Evolutionary conservation across 768 basidiomycete genomes (phyloP), one percentile per base, ranked within the genome.

Genomic region (Lepiota venenata): DNA sequence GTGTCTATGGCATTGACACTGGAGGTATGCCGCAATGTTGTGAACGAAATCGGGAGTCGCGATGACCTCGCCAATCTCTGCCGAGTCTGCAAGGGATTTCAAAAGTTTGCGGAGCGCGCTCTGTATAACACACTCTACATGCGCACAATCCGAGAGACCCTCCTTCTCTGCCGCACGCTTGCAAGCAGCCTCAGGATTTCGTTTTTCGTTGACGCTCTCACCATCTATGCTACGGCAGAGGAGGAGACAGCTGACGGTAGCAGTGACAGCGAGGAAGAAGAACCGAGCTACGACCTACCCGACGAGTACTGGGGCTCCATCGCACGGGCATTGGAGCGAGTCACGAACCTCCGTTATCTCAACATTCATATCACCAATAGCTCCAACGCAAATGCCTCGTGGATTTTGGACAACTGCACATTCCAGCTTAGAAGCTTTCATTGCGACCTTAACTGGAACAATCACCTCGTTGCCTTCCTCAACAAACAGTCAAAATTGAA

Each of bases 361-460:
- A 80, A 76, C 57, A 70, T 87, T 45, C 72, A 79, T 57, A 66
- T 76, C 55, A 64, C 69, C 45, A 66, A 76, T 56, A 68, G 71
- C 54, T 60, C 64, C 14, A 61, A 61, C n/a, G 62, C 71, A n/a
- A 62, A 64, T 12, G 61, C 60, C 11, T 69, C 74, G 2, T 78
- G 76, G 76, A 69, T 77, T 25, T 60, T 80, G 8, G 47, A 66
- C 3, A 67, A 64, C 2, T 77, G 74, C 55, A 64, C 68, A 0
- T 87, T 87, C 60, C 78, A 69, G 29, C 80, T 88, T n/a, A 75
- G 69, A 32, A 74, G 71, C 15, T 84, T 88, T 56, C 80, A 82
- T 58, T 85, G 83, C 62, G 86, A 87, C 63, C 72, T 88, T 40
- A 74, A 78, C 56, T 88, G 86, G 86, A 83, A 86, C 60, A 55